Percentiles rank a stretch among this genome's conserved stretches.
These are phyloP conservation scores for Dictyophora rubrovolvata DNA, from an alignment of 768 basidiomycete species.

Conservation along the genomic window DNA sequence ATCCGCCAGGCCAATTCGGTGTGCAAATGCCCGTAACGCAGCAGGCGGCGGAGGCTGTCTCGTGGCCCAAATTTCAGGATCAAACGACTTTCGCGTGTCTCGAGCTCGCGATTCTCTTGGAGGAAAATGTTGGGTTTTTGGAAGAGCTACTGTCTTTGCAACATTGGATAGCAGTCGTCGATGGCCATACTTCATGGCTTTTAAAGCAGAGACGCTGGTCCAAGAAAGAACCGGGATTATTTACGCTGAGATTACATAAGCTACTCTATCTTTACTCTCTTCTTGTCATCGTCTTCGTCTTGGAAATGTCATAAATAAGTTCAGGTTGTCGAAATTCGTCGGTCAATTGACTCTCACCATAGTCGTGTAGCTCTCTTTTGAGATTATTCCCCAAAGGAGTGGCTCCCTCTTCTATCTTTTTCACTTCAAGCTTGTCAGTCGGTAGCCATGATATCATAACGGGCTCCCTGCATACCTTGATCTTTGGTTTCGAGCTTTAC, in stretches of 20 bases:
- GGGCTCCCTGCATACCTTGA: not conserved
- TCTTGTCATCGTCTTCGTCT: not conserved
- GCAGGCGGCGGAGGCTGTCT: conserved; percentile 63
- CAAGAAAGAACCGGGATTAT: no score
- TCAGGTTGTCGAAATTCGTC: not conserved
- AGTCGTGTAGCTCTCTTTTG: not conserved
- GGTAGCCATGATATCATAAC: not conserved
- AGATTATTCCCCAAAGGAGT: not conserved
- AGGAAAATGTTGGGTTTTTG: conserved; percentile 2
- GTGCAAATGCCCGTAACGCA: conserved; percentile 64
- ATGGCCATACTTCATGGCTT: conserved; percentile 7
- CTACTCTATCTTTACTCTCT: not conserved
- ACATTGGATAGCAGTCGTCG: conserved; percentile 6
- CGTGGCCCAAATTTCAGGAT: conserved; percentile 57
- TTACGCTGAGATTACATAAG: not conserved
- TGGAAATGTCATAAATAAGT: not conserved
- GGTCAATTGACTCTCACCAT: not conserved
- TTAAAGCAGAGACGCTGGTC: not conserved
- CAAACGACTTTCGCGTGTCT: conserved; percentile 27
- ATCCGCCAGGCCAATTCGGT: conserved; percentile 61
- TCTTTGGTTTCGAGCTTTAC: not conserved
- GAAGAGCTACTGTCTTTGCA: conserved; percentile 2
- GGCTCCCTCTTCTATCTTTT: not conserved
- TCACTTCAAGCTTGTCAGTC: not conserved
- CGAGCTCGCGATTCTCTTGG: conserved; percentile 1